phyloP scores from a whole-genome alignment of 2,329 filamentous ascomycete species.

The Penicillium brasilianum region DNA sequence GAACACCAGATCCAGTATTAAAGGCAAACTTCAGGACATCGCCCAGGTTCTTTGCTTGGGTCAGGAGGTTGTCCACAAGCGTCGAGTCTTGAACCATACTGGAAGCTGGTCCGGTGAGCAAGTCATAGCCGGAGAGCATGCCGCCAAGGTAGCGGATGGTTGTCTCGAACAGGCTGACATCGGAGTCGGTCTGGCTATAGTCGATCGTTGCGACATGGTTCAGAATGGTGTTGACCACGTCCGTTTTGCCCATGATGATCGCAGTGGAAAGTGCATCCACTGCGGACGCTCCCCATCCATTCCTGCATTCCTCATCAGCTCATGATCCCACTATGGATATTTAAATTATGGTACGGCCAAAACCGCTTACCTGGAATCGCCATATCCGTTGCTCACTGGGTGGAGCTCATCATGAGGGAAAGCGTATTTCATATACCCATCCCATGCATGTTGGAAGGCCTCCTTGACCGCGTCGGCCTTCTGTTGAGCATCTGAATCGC shows the following conservation, averaged over 20 bases:
- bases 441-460: constrained; percentile 73
- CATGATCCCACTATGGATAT: background rate
- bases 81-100: constrained; percentile 54
- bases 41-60: constrained; percentile 71
- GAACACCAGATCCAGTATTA: constrained; percentile 74
- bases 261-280: constrained; percentile 82
- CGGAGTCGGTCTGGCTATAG: constrained; percentile 65
- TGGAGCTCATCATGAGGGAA: constrained; percentile 78
- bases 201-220: constrained; percentile 72
- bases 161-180: constrained; percentile 83
- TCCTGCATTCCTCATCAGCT: constrained; percentile 55
- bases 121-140: constrained; percentile 70
- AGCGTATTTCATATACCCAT: constrained; percentile 73
- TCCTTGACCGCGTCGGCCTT: constrained; percentile 67
- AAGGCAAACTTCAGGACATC: constrained; percentile 79
- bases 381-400: constrained; percentile 68
- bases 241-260: constrained; percentile 71
- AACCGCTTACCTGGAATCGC: constrained; percentile 68
- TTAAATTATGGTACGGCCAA: background rate
- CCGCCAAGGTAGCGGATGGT: constrained; percentile 88
- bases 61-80: constrained; percentile 65
- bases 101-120: constrained; percentile 70
- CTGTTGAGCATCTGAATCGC: constrained; percentile 21
- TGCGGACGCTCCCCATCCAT: constrained; percentile 83
- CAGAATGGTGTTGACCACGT: constrained; percentile 73